phyloP scores from a whole-genome alignment of 2,329 filamentous ascomycete genomes.

The Zasmidium cellare region DNA sequence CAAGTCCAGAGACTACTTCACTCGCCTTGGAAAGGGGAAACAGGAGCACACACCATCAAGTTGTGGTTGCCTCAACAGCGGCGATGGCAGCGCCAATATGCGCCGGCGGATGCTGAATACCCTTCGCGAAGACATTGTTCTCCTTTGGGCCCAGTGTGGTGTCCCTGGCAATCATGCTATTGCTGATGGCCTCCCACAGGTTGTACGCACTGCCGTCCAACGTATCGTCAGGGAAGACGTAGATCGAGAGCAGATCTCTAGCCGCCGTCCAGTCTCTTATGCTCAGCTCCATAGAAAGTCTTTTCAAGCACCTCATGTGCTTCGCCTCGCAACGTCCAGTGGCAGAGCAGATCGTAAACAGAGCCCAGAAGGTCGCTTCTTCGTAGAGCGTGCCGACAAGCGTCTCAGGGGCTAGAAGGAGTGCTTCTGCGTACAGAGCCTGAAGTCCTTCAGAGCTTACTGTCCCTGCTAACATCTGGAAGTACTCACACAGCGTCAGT shows the following conservation, averaged over 20 bases:
- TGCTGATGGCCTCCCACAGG: conserved; percentile 18
- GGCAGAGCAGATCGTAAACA: conserved; percentile 19
- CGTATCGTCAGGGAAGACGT: conserved; percentile 10
- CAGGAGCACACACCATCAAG: too few species aligned
- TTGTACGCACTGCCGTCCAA: conserved; percentile 15
- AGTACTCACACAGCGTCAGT: conserved; percentile 15
- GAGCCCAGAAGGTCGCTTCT: conserved; percentile 20
- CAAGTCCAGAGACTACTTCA: too few species aligned
- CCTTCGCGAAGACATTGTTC: conserved; percentile 14
- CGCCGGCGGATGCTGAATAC: conserved; percentile 14
- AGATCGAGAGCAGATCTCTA: conserved; percentile 6
- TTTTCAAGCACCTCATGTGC: conserved; percentile 19
- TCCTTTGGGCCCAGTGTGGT: conserved; percentile 9
- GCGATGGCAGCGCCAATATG: conserved; percentile 14
- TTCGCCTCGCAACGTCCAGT: conserved; percentile 17
- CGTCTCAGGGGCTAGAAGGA: conserved; percentile 10
- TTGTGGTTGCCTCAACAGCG: conserved; percentile 5
- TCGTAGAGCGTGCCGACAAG: conserved; percentile 22
- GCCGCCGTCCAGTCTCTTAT: conserved; percentile 9
- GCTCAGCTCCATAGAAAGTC: conserved; percentile 11
- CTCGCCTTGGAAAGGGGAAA: too few species aligned
- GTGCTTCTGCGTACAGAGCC: conserved; percentile 13
- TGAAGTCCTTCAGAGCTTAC: conserved; percentile 8
- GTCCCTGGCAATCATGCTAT: conserved; percentile 14
- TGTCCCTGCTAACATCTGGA: conserved; percentile 11